phyloP scores from a whole-genome alignment of 2,329 filamentous ascomycete species.

The Paraconiothyrium sp. region DNA sequence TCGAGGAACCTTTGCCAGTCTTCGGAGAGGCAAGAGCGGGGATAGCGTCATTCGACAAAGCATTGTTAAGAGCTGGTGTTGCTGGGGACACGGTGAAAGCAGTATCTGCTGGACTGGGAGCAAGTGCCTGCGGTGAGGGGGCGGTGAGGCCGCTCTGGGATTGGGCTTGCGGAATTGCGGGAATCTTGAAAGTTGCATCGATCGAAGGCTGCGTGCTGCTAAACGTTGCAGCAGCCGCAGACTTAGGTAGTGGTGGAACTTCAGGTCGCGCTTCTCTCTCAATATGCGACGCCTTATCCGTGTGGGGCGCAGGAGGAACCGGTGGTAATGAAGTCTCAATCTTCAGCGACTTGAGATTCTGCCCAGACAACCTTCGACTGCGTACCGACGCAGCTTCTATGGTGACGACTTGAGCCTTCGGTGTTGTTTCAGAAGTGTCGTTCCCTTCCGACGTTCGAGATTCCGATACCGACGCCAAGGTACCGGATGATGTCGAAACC shows the following conservation, averaged over 20 bases:
- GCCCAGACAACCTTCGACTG: conserved; percentile 80
- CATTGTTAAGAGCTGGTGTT: conserved; percentile 48
- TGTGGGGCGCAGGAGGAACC: conserved; percentile 44
- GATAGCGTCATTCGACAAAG: conserved; percentile 56
- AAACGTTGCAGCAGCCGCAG: conserved; percentile 44
- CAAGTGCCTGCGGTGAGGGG: conserved; percentile 44
- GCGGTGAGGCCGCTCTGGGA: conserved; percentile 37
- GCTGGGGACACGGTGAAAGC: conserved; percentile 53
- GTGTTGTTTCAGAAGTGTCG: conserved; percentile 39
- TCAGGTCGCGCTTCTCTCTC: conserved; percentile 46
- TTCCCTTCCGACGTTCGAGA: conserved; percentile 33
- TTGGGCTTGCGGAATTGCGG: conserved; percentile 41
- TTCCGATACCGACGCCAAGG: conserved; percentile 45
- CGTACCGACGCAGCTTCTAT: conserved; percentile 65
- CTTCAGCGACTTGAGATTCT: conserved; percentile 82
- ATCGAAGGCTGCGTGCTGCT: conserved; percentile 34
- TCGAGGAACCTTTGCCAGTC: conserved; percentile 38
- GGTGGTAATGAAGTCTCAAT: conserved; percentile 75
- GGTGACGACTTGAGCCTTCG: conserved; percentile 34
- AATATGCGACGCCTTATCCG: conserved; percentile 44
- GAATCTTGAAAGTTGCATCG: conserved; percentile 45
- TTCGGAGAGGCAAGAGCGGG: conserved; percentile 49
- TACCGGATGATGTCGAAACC: conserved; percentile 40
- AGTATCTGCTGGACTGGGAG: conserved; percentile 53
- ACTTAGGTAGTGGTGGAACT: conserved; percentile 46